Percentiles rank a stretch among this genome's conserved stretches.
Evolutionary conservation across 2,329 filamentous ascomycete genomes (phyloP).

Genomic region (Diaporthe amygdali): DNA sequence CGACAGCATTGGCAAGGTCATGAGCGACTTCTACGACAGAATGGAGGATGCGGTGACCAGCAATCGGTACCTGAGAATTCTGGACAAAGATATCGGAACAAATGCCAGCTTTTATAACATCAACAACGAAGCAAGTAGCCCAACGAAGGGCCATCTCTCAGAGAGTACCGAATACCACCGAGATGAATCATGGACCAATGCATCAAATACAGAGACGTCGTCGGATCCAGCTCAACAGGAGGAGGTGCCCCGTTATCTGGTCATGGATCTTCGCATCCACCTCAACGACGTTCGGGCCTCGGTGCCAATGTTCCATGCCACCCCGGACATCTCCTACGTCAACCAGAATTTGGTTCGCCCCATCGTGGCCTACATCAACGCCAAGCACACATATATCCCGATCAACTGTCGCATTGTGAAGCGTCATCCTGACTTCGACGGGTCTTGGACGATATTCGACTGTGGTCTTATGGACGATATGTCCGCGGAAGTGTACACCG

Average conservation of each 20-base stretch:
- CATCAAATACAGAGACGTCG: not conserved
- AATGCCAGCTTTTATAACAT: conserved; percentile 29
- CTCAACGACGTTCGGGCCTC: conserved; percentile 93
- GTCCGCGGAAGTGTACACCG: conserved; percentile 91
- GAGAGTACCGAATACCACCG: conserved; percentile 2
- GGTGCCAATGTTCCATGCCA: conserved; percentile 80
- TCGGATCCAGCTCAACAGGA: conserved; percentile 32
- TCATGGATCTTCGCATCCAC: conserved; percentile 94
- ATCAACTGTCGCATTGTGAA: conserved; percentile 96
- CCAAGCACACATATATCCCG: conserved; percentile 91
- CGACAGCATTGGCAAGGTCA: conserved; percentile 88
- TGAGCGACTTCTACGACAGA: conserved; percentile 96
- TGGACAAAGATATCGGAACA: conserved; percentile 52
- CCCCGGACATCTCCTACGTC: conserved; percentile 88
- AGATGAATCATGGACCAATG: conserved; percentile 23
- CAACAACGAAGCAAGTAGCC: conserved; percentile 20
- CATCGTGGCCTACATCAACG: conserved; percentile 98
- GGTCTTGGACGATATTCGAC: conserved; percentile 93
- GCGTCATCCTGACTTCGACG: conserved; percentile 86
- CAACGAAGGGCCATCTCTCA: conserved; percentile 20
- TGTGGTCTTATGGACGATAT: conserved; percentile 93
- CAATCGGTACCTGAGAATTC: conserved; percentile 68
- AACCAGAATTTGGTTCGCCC: conserved; percentile 95
- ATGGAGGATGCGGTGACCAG: conserved; percentile 90
- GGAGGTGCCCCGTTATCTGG: conserved; percentile 78